Base-by-base conservation (phyloP, 192 early-diverging fungal genomes). In the Coemansia biformis region DNA sequence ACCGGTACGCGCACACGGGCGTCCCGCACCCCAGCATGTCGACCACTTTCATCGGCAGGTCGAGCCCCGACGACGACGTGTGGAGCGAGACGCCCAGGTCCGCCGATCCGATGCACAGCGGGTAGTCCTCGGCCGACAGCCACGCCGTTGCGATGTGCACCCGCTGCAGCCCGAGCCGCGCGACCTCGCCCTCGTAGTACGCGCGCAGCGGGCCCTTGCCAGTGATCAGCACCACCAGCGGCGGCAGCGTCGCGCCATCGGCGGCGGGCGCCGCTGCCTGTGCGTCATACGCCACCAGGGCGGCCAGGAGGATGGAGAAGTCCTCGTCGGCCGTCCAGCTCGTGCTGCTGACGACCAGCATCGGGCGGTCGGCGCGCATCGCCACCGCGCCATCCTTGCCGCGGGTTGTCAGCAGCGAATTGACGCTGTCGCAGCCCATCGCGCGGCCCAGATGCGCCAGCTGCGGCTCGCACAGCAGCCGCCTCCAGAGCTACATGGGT, bases 281-380 rank as follows among this genome's bases (percentile, higher is more conserved):
- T 28, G 16, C 30, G 40, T 87, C 84, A 45, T 85, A 86, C 29
- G 57, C 48, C 34, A 69, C 49, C 22, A 79, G 66, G 1, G 88
- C 91, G 2, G 81, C 67, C 17, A 94, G 57, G 33, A 98, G 63
- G 4, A 95, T 48, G 10, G 75, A 78, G 71, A 98, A 96, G 60
- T 98, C 95, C 53, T 98, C 95, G 61, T 98, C 95, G 40, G 84
- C 85, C 14, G 95, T 98, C 93, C 93, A 98, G 55, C 82, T 86
- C 17, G 93, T 95, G 61, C 81, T 87, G 57, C 86, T 88, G 23
- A 96, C 84, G 43, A 98, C 62, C 38, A 98, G 64, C 50, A 77
- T 78, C 3, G 88, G 89, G 33, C 95, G 79, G 42, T 81, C 32
- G 19, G 28, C 31, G 41, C 57, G 63, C 64, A 62, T 48, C 17